Evolutionary conservation across 1,139 yeast genomes (phyloP).

Genomic region (Geotrichum macrosporum): DNA sequence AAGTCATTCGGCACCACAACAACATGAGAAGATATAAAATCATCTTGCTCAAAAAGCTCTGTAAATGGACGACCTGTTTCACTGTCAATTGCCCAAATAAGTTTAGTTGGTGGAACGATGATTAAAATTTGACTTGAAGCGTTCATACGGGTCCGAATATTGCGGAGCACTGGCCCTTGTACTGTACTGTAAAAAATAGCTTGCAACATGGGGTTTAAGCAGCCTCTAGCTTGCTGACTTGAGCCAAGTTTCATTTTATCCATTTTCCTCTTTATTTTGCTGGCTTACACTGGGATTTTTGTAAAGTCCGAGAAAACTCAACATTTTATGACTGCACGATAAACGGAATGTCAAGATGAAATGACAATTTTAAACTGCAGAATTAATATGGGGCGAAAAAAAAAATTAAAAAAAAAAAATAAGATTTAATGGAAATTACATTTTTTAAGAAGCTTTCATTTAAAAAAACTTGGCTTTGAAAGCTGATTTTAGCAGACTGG

Average conservation of each 20-base stretch:
- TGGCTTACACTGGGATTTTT: no score
- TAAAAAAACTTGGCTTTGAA: slow-evolving; percentile 34
- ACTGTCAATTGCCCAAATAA: slow-evolving; percentile 47
- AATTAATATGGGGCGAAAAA: no score
- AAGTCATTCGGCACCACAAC: slow-evolving; percentile 42
- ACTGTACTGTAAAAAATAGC: slow-evolving; percentile 17
- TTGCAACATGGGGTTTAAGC: slow-evolving; percentile 18
- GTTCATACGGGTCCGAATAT: slow-evolving; percentile 14
- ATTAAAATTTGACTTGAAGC: slow-evolving; percentile 19
- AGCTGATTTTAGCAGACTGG: slow-evolving; percentile 31
- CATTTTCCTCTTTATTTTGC: no score
- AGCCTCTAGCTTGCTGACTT: no score
- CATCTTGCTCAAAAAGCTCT: slow-evolving; percentile 61
- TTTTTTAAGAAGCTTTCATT: no score
- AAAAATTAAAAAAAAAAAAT: no score
- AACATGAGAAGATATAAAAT: slow-evolving; percentile 69
- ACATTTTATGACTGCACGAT: no score
- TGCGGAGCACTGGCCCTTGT: slow-evolving; percentile 17
- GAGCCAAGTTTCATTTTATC: no score
- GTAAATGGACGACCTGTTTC: slow-evolving; percentile 45
- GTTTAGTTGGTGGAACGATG: slow-evolving; percentile 18
- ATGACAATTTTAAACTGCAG: no score
- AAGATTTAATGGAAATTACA: no score
- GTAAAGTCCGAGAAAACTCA: no score
- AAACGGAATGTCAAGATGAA: no score